phyloP scores from a whole-genome alignment of 495 filamentous ascomycete species.

The Corynascus novoguineensis region DNA sequence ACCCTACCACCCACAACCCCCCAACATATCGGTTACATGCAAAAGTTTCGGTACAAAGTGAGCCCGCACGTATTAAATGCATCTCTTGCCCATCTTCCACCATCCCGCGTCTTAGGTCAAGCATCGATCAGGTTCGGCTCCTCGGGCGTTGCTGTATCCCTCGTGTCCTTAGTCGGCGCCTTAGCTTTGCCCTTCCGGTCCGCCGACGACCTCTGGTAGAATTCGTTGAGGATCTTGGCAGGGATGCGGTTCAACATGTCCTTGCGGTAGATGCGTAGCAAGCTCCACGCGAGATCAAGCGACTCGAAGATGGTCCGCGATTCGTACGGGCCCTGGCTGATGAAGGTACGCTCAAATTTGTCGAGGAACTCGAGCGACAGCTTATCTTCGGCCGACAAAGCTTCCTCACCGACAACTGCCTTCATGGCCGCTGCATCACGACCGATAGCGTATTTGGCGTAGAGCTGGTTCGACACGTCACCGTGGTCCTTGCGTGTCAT shows the following conservation, averaged over 20 bases:
- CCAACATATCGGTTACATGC: slow-evolving; percentile 3
- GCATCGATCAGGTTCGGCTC: slow-evolving; percentile 67
- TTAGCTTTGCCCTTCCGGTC: slow-evolving; percentile 51
- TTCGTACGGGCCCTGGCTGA: slow-evolving; percentile 89
- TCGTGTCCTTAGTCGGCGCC: slow-evolving; percentile 53
- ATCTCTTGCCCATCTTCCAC: background rate
- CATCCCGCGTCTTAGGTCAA: slow-evolving; percentile 26
- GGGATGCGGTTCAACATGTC: slow-evolving; percentile 97
- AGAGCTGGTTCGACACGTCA: slow-evolving; percentile 98
- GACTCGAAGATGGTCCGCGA: slow-evolving; percentile 82
- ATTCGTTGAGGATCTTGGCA: slow-evolving; percentile 86
- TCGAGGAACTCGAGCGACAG: slow-evolving; percentile 96
- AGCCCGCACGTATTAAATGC: slow-evolving; percentile 1
- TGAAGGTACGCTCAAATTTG: slow-evolving; percentile 93
- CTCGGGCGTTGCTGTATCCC: slow-evolving; percentile 46
- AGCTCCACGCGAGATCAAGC: slow-evolving; percentile 90
- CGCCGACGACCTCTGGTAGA: slow-evolving; percentile 68
- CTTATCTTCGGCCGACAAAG: slow-evolving; percentile 91
- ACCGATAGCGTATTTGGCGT: slow-evolving; percentile 99
- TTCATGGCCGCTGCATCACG: slow-evolving; percentile 99
- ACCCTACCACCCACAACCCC: slow-evolving; percentile 3
- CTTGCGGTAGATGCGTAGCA: slow-evolving; percentile 94
- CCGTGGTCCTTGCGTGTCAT: slow-evolving; percentile 94
- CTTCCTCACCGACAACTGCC: slow-evolving; percentile 97
- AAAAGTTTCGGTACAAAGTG: background rate